Base-by-base conservation (phyloP, 1,139 yeast species). In the Debaryomyces fabryi region DNA sequence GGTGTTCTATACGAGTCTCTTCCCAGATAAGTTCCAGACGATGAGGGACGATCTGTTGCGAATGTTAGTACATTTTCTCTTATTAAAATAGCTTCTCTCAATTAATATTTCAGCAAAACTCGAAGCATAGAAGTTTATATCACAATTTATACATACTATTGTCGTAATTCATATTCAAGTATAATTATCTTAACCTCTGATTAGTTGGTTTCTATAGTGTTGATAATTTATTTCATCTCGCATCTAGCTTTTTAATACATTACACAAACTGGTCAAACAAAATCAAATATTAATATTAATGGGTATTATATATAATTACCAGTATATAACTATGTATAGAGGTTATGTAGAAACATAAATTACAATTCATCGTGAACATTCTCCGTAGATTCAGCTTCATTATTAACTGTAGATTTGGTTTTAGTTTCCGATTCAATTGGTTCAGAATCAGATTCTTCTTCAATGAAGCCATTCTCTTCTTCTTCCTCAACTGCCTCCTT, bases 401-500 rank as follows among this genome's bases (percentile, higher is more conserved):
- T 21, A 12, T 9, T 15, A 29, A 13, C 4, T 24, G 42, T 25
- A 6, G 37, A 13, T 13, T 16, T 21, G 6, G 20, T 15, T 2
- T 7, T 13, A 34, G 39, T 30, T 20, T 34, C 33, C 25, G 23
- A 18, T 8, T 30, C 20, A 18, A 20, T 32, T 40, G 43, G 35
- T 29, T 20, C 43, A 18, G 36, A 32, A 20, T 30, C 43, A 12
- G 37, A 12, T 7, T 30, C 43, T 15, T 40, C 43, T 40, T 40
- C 43, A 12, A 34, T 18, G 29, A 42, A 33, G 9, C 40, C 43
- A n/a, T 40, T n/a, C 24, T 27, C 39, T 3, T 8, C 39, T 23
- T 47, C 58, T 9, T 56, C 60, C 21, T 54, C 64, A 13, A 52
- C 60, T 18, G 13, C 7, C 8, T 52, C 60, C 36, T 55, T 52